Evolutionary conservation across 768 basidiomycete species (phyloP).

Genomic region (Collybiopsis luxurians): DNA sequence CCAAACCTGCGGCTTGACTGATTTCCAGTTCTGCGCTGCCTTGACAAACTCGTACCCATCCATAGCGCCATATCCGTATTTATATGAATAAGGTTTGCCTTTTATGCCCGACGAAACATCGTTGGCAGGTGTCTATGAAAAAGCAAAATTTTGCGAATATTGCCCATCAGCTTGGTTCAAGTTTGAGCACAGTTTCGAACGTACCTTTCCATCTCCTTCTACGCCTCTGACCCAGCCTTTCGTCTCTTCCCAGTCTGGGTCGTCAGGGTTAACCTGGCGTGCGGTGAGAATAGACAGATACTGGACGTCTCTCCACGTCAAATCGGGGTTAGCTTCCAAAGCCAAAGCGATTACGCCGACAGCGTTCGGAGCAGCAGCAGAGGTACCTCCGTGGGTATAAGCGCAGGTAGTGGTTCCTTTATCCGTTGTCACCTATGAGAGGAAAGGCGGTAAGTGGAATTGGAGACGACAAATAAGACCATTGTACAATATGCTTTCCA

Average conservation of each 20-base stretch:
- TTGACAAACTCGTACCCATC: conserved; percentile 82
- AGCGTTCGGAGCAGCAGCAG: conserved; percentile 96
- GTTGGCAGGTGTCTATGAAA: no score
- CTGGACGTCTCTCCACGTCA: conserved; percentile 96
- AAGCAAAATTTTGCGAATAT: no score
- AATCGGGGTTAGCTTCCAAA: conserved; percentile 85
- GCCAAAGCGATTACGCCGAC: conserved; percentile 92
- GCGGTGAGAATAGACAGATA: conserved; percentile 81
- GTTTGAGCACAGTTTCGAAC: no score
- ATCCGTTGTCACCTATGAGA: conserved; percentile 85
- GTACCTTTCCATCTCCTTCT: no score
- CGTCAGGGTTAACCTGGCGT: conserved; percentile 76
- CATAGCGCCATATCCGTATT: conserved; percentile 92
- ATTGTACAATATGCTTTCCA: conserved; percentile 80
- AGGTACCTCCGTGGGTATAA: conserved; percentile 88
- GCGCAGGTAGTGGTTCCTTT: conserved; percentile 84
- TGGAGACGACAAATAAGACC: conserved; percentile 4
- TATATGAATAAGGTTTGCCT: conserved; percentile 74
- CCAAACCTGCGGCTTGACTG: conserved; percentile 95
- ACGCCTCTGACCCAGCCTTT: conserved; percentile 27
- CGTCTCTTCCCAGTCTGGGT: conserved; percentile 92
- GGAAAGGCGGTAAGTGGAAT: conserved; percentile 10
- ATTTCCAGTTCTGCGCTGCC: conserved; percentile 76
- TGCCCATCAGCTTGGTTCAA: no score
- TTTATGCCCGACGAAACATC: no score